phyloP scores from a whole-genome alignment of 108 stramenopile species.

The Nannochloropsis oceanica region DNA sequence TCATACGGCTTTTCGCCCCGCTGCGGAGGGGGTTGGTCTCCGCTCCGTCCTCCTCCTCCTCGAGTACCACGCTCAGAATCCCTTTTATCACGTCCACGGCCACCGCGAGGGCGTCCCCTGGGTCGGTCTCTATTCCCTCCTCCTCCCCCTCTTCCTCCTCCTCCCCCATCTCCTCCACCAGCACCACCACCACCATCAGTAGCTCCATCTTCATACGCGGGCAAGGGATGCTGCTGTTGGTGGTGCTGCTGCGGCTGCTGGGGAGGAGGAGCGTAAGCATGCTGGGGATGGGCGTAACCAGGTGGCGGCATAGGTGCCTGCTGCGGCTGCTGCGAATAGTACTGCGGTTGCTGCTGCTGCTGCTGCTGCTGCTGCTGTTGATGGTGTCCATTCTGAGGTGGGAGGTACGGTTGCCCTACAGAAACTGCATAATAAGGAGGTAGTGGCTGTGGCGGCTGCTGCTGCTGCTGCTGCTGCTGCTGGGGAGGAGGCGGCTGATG shows the following conservation, averaged over 20 bases:
- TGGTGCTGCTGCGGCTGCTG: too few relatives aligned
- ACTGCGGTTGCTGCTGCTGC: neutral
- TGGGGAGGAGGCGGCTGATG: too few relatives aligned
- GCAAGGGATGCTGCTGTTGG: too few relatives aligned
- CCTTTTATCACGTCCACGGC: neutral
- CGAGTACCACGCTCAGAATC: neutral
- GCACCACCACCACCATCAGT: too few relatives aligned
- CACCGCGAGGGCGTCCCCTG: neutral
- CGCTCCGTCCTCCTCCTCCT: too few relatives aligned
- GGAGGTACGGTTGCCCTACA: neutral
- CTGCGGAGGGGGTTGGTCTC: neutral
- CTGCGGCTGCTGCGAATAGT: neutral
- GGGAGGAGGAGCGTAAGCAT: too few relatives aligned
- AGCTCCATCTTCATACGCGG: too few relatives aligned
- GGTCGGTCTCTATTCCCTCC: neutral
- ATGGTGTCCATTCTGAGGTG: neutral
- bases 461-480: too few relatives aligned
- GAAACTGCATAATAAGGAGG: neutral
- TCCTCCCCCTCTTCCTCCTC: too few relatives aligned
- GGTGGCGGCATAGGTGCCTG: neutral
- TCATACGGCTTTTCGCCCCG: neutral
- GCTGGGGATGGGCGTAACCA: too few relatives aligned
- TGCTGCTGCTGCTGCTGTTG: neutral
- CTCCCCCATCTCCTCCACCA: too few relatives aligned
- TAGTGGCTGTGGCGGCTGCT: neutral